Base-by-base conservation (phyloP, 2,329 filamentous ascomycete species). In the Blastomyces silverae region DNA sequence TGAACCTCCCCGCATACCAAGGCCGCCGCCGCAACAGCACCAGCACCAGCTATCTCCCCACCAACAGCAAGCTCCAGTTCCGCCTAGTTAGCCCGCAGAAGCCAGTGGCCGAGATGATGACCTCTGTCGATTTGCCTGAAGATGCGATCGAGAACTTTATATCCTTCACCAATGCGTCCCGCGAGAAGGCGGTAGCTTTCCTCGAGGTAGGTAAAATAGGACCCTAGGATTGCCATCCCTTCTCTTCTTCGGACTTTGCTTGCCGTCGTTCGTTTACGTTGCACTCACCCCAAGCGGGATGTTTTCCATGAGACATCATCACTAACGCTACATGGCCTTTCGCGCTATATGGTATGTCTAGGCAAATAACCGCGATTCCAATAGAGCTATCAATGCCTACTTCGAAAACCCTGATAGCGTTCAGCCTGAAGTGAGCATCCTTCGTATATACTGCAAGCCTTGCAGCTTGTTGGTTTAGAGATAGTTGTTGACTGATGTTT, bases 361-460 rank as follows among this genome's bases (percentile, higher is more conserved):
- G 79, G 78, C 77, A 62, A 76, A 80, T 66, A 76, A 79, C 62
- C 74, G 77, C 59, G 76, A 81, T 67, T 73, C 77, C 1, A 75
- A 79, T 52, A 77, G 76, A 69, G 79, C 79, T 42, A 76, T 80
- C 66, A 81, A 81, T 70, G 79, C 79, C 25, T 81, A 78, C 67
- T 79, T 79, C 44, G 79, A 81, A 71, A 77, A 80, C 68, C 78
- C 78, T 7, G 64, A 64, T 20, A 72, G 74, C 34, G 69, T 73
- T 25, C 71, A 73, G 55, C 66, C 69, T 62, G 67, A 77, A 72
- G 76, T 77, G 66, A 68, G 67, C 67, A 42, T 39, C 50, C 52
- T 37, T 13, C 31, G 34, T 56, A 55, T 11, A 61, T 11, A 5
- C 56, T 60, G 37, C 37, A 15, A 42, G 1, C 28, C 25, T 25